phyloP scores from a whole-genome alignment of 352 stramenopile genomes.

The Pythium dissotocum region DNA sequence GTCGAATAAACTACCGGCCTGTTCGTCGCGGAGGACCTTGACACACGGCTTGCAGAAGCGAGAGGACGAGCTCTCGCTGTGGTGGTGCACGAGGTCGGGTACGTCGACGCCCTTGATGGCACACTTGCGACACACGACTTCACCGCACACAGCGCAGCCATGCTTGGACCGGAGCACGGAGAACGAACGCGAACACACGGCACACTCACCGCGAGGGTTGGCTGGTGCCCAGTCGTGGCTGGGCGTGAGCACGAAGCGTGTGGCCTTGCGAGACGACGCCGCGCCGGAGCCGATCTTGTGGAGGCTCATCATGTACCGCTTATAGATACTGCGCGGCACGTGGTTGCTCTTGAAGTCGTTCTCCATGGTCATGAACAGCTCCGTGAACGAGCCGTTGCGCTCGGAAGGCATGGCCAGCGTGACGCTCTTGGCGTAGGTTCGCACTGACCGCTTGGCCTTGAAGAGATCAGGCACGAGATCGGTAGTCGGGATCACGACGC shows the following conservation, averaged over 20 bases:
- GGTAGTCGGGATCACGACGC: slow-evolving; percentile 9
- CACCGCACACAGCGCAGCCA: slow-evolving; percentile 9
- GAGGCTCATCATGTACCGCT: slow-evolving; percentile 22
- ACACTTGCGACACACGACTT: slow-evolving; percentile 18
- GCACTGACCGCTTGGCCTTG: slow-evolving; percentile 24
- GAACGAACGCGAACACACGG: slow-evolving; percentile 14
- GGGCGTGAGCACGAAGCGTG: not conserved
- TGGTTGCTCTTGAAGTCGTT: slow-evolving; percentile 27
- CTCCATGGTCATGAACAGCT: slow-evolving; percentile 29
- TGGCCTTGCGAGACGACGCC: not conserved
- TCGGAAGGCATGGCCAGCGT: slow-evolving; percentile 18
- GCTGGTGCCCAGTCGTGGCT: not conserved
- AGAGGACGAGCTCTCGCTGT: not conserved
- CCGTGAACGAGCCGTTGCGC: slow-evolving; percentile 8
- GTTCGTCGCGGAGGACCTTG: slow-evolving; percentile 14
- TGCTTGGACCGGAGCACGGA: slow-evolving; percentile 10
- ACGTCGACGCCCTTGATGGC: slow-evolving; percentile 6
- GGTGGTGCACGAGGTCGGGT: not conserved
- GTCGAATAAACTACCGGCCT: not conserved
- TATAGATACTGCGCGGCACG: slow-evolving; percentile 25
- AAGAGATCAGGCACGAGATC: slow-evolving; percentile 20
- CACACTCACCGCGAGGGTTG: slow-evolving; percentile 1
- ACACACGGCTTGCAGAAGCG: slow-evolving; percentile 21
- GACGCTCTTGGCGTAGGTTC: slow-evolving; percentile 13
- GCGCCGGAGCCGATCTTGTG: slow-evolving; percentile 10